Conservation (phyloP, 208 protist genomes). For the Crithidia brevicula region DNA sequence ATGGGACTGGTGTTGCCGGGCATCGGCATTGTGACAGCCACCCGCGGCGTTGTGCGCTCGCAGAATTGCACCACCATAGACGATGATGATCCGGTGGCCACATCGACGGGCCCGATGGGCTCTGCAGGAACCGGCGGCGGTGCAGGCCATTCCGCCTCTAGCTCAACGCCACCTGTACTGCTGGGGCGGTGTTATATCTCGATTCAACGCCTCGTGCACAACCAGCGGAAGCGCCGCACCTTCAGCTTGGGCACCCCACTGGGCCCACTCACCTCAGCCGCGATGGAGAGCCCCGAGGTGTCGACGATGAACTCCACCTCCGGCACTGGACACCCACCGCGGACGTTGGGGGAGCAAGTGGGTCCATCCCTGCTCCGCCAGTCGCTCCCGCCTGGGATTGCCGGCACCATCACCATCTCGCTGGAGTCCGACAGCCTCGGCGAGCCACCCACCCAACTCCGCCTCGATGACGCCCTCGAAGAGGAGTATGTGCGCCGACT, state of each 20-base stretch:
- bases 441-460: constrained; percentile 26
- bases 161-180: constrained; percentile 31
- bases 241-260: constrained; percentile 48
- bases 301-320: not conserved
- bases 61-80: constrained; percentile 4
- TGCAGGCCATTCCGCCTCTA: constrained; percentile 9
- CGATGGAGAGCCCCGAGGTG: not conserved
- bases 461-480: constrained; percentile 49
- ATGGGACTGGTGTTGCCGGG: constrained; percentile 34
- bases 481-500: constrained; percentile 49
- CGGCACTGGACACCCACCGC: not conserved
- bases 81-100: constrained; percentile 7
- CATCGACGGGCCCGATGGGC: not conserved
- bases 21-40: constrained; percentile 27
- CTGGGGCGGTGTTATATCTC: constrained; percentile 75
- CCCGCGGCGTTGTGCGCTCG: constrained; percentile 25
- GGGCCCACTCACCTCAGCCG: not conserved
- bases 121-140: not conserved
- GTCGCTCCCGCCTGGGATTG: constrained; percentile 43
- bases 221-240: constrained; percentile 41
- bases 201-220: constrained; percentile 62
- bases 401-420: constrained; percentile 71
- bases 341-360: constrained; percentile 5
- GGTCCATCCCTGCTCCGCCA: constrained; percentile 29
- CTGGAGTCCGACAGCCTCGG: constrained; percentile 68